Percentiles rank a stretch among this genome's conserved stretches.
These are phyloP conservation scores for Seminavis robusta DNA, from an alignment of 108 stramenopile species.

Conservation along the genomic window DNA sequence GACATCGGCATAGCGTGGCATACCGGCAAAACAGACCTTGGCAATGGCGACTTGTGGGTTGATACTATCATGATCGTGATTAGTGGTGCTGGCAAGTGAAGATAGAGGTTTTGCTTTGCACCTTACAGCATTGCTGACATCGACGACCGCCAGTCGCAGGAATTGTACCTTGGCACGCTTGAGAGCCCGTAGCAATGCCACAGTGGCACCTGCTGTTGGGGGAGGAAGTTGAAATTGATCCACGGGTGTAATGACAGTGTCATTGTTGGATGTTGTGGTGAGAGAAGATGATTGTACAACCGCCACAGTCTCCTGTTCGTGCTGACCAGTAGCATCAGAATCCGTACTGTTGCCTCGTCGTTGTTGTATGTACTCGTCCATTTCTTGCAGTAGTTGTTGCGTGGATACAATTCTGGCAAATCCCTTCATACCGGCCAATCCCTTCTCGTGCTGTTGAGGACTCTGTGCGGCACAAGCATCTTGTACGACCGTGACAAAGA, in stretches of 20 bases:
- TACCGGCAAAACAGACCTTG: conserved; percentile 60
- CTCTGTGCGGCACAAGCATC: conserved; percentile 70
- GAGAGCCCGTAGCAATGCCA: conserved; percentile 58
- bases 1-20: conserved; percentile 52
- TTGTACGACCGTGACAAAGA: conserved; percentile 63
- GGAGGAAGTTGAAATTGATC: too few relatives aligned
- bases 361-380: too few relatives aligned
- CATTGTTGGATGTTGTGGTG: too few relatives aligned
- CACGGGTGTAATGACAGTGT: too few relatives aligned
- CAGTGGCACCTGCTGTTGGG: too few relatives aligned
- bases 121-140: conserved; percentile 64
- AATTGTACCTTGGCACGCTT: conserved; percentile 65
- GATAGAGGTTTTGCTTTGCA: conserved; percentile 61
- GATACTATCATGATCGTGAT: conserved; percentile 17
- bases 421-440: conserved; percentile 60
- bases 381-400: conserved; percentile 48
- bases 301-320: too few relatives aligned
- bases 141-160: conserved; percentile 55
- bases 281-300: too few relatives aligned
- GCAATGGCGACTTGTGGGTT: conserved; percentile 51
- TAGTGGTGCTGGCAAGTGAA: too few relatives aligned
- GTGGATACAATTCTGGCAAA: conserved; percentile 50
- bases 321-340: too few relatives aligned
- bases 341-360: too few relatives aligned
- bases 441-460: conserved; percentile 37